Evolutionary conservation across 2,329 filamentous ascomycete genomes (phyloP), one percentile per base, ranked within the genome.

Genomic region (Talaromyces sp.): DNA sequence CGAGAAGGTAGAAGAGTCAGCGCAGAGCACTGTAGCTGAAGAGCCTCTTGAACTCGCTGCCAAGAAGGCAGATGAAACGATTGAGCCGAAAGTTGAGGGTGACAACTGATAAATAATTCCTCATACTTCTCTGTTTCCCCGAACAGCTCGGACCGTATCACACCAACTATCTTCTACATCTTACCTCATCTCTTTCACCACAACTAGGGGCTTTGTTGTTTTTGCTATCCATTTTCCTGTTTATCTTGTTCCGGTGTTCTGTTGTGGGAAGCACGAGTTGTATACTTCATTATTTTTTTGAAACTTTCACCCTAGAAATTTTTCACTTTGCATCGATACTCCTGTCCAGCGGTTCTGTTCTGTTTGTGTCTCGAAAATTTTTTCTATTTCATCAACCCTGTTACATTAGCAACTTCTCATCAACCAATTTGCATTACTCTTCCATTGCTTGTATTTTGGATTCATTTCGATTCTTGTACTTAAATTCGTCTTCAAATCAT

Each of bases 281-380:
- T 37, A 24, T 54, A 52, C 27, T 56, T 37, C 33, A 37, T 56
- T 37, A 24, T 39, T 13, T 56, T 56, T 16, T 39, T 14, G 33
- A 56, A 39, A 5, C 5, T 37, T 56, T 33, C 19, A 56, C 3
- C n/a, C 33, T 56, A 16, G 52, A 56, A 22, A 56, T 37, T 39
- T 39, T 39, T 22, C 33, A 56, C n/a, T 43, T 62, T 63, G 61
- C 61, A 63, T 63, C 43, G 39, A 57, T 63, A 63, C 50, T 63
- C 48, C 60, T 63, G 50, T 63, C 24, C 56, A 63, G 61, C 61
- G 50, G 43, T 63, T 57, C 24, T 47, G 16, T 43, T 63, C 41
- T 54, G 39, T 50, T 62, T 16, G 19, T 45, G 11, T 1, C 37
- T 56, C 22, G 50, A 47, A 48, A 37, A 14, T 8, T 19, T 9